A percentile compares a stretch with the other conserved stretches of the same genome.
Evolutionary conservation across 352 stramenopile species (phyloP).

Genomic region (Globisporangium sylvaticum): DNA sequence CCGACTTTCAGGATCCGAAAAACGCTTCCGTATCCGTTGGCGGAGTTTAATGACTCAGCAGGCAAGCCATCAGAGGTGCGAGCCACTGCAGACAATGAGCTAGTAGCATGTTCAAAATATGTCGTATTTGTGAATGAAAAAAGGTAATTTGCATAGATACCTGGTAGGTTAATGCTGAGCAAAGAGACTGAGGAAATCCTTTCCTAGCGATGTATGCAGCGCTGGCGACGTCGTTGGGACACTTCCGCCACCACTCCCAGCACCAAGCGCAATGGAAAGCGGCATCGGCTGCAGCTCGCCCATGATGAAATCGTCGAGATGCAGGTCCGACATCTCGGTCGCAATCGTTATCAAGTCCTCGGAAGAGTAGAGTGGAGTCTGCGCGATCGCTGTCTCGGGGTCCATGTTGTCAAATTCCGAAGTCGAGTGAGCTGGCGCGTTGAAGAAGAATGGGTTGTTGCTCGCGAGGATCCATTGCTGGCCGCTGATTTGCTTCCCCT

Average conservation of each 20-base stretch:
- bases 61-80: not conserved
- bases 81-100: not conserved
- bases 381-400: conserved; percentile 58
- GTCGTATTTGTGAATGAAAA: not conserved
- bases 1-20: conserved; percentile 10
- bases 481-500: conserved; percentile 19
- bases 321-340: conserved; percentile 57
- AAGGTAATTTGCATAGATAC: not conserved
- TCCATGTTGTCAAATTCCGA: conserved; percentile 56
- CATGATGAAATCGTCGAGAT: conserved; percentile 64
- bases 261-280: conserved; percentile 1
- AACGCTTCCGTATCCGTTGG: not conserved
- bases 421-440: conserved; percentile 10
- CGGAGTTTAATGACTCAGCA: not conserved
- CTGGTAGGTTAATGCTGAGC: conserved; percentile 46
- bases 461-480: conserved; percentile 55
- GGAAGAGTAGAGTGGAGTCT: conserved; percentile 55
- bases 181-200: conserved; percentile 81
- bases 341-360: conserved; percentile 53
- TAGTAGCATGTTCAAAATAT: not conserved
- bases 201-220: conserved; percentile 69
- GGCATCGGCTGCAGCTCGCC: conserved; percentile 21
- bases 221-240: conserved; percentile 3
- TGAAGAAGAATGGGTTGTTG: conserved; percentile 49
- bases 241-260: conserved; percentile 9